Evolutionary conservation across 225 moss, liverwort and hornwort species (phyloP).

Genomic region (Thuidium tamariscinum): DNA sequence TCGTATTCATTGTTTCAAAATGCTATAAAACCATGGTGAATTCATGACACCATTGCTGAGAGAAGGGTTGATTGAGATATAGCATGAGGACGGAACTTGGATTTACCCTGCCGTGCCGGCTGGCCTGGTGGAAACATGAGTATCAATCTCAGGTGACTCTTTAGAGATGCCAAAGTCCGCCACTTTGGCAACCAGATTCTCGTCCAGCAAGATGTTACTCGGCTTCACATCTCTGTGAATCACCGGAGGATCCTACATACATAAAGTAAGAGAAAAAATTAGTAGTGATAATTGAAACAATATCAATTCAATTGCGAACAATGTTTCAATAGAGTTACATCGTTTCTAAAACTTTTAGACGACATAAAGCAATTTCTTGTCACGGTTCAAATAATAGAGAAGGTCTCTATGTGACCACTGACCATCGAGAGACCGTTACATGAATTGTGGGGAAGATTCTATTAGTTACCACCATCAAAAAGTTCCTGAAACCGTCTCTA

Average conservation of each 20-base stretch:
- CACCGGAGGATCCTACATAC: conserved; percentile 32
- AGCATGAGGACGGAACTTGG: neutral
- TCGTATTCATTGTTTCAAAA: neutral
- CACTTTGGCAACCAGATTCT: conserved; percentile 40
- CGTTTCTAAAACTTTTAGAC: neutral
- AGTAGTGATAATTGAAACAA: neutral
- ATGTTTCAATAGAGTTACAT: neutral
- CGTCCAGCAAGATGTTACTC: conserved; percentile 41
- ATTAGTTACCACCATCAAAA: neutral
- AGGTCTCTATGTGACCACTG: neutral
- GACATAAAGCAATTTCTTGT: neutral
- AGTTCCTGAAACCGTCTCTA: neutral
- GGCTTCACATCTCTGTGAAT: conserved; percentile 51
- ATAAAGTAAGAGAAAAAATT: neutral
- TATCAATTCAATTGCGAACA: neutral
- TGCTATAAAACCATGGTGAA: neutral
- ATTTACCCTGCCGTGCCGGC: conserved; percentile 54
- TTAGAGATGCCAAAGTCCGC: conserved; percentile 48
- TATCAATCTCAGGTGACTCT: conserved; percentile 29
- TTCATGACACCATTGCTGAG: neutral
- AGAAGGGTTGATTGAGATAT: neutral
- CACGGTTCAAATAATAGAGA: neutral
- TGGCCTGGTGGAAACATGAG: conserved; percentile 46
- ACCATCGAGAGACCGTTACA: neutral
- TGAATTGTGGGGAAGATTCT: neutral